Evolutionary conservation across 2,329 filamentous ascomycete genomes (phyloP).

Genomic region (Metarhizium album): DNA sequence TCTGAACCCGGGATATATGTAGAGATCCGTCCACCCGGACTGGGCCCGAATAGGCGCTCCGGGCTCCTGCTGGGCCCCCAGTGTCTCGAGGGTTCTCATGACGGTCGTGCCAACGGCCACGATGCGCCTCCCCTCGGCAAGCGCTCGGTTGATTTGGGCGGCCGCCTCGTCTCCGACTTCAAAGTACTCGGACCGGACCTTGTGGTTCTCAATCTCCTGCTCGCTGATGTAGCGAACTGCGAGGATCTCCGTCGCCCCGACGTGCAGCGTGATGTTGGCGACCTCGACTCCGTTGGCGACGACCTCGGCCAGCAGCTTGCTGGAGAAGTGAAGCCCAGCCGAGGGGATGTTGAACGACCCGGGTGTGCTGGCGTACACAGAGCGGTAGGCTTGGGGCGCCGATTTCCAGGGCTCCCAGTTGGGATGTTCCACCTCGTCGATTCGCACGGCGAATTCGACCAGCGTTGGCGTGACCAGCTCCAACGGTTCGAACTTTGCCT

Average conservation of each 20-base stretch:
- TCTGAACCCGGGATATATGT: background rate
- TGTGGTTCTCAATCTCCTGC: background rate
- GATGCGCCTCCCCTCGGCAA: background rate
- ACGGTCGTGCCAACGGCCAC: background rate
- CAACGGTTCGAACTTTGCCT: no score
- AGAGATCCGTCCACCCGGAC: background rate
- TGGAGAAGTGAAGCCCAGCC: background rate
- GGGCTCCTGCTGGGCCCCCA: background rate
- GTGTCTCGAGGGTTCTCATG: background rate
- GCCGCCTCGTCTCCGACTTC: background rate
- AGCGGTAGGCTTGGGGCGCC: background rate
- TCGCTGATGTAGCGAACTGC: background rate
- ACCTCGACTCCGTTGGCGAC: background rate
- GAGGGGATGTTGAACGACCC: background rate
- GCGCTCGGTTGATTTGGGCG: background rate
- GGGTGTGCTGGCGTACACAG: background rate
- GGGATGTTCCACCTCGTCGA: no score
- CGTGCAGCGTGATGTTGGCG: background rate
- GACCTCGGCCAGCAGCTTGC: background rate
- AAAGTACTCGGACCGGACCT: background rate
- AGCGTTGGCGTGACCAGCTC: no score
- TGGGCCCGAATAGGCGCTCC: background rate
- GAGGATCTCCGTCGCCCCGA: background rate
- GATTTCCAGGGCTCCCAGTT: no score
- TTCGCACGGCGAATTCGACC: no score